phyloP scores from a whole-genome alignment of 2,329 filamentous ascomycete genomes.

The Fusarium vanettenii region DNA sequence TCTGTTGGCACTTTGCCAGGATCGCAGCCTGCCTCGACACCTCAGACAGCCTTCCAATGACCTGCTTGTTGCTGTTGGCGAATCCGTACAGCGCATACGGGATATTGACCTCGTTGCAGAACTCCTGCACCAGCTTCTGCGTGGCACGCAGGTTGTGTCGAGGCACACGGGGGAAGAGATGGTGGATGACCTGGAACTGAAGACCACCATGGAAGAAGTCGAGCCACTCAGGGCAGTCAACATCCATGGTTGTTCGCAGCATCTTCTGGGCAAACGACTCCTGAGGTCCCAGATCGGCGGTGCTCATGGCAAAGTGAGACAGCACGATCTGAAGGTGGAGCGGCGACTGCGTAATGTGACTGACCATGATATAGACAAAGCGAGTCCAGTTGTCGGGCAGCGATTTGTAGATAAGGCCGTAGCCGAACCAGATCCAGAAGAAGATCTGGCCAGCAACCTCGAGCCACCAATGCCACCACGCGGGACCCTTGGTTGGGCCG shows the following conservation, averaged over 20 bases:
- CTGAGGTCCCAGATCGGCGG: constrained; percentile 81
- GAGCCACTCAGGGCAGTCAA: constrained; percentile 88
- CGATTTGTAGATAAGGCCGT: constrained; percentile 78
- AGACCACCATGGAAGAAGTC: constrained; percentile 91
- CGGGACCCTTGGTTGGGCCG: constrained; percentile 79
- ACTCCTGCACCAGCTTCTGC: constrained; percentile 82
- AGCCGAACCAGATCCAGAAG: constrained; percentile 91
- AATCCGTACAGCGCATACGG: constrained; percentile 90
- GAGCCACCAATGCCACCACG: constrained; percentile 86
- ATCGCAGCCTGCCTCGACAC: constrained; percentile 84
- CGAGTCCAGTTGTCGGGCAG: constrained; percentile 78
- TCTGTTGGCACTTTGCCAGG: constrained; percentile 77
- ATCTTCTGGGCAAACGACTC: constrained; percentile 93
- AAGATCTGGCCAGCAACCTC: constrained; percentile 80
- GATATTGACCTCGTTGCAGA: constrained; percentile 84
- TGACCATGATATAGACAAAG: constrained; percentile 80
- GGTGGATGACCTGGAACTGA: constrained; percentile 91
- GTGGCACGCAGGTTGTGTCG: constrained; percentile 83
- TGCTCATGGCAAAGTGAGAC: constrained; percentile 95
- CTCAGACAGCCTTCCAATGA: constrained; percentile 80
- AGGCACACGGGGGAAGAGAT: constrained; percentile 85
- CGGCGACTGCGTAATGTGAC: constrained; percentile 83
- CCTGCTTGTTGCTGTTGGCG: constrained; percentile 82
- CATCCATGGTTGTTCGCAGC: constrained; percentile 93
- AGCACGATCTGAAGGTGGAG: constrained; percentile 92